phyloP scores from a whole-genome alignment of 2,329 filamentous ascomycete genomes.

The Malbranchea cinnamomea region DNA sequence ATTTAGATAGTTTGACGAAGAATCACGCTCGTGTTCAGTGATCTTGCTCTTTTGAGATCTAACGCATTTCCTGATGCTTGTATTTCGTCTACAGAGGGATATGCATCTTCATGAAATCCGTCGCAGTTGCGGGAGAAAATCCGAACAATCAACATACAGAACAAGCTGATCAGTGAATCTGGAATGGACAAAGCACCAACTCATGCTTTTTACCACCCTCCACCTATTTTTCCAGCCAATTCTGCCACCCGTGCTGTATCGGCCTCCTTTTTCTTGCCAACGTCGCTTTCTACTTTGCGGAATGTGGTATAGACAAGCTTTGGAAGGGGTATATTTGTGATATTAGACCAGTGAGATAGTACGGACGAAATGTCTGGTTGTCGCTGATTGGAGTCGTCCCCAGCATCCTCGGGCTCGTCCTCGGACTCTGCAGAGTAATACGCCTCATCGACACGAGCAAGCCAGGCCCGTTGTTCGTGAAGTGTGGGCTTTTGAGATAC shows the following conservation, averaged over 20 bases:
- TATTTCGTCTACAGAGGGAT: no score
- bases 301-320: constrained; percentile 75
- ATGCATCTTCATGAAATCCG: no score
- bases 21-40: no score
- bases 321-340: constrained; percentile 55
- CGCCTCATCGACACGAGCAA: constrained; percentile 69
- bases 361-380: constrained; percentile 29
- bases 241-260: constrained; percentile 75
- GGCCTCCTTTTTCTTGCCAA: constrained; percentile 54
- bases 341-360: constrained; percentile 59
- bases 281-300: constrained; percentile 84
- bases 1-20: no score
- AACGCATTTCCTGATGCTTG: no score
- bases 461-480: constrained; percentile 74
- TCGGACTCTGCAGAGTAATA: constrained; percentile 66
- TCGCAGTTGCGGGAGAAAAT: no score
- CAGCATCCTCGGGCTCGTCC: constrained; percentile 19
- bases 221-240: constrained; percentile 77
- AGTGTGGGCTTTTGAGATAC: constrained; percentile 45
- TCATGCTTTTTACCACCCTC: constrained; percentile 57
- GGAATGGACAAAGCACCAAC: background rate
- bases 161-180: no score
- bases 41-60: no score
- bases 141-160: no score
- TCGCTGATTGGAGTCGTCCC: constrained; percentile 14